A percentile compares a stretch with the other conserved stretches of the same genome.
Conservation (phyloP, 2,329 filamentous ascomycete species). For the Aureobasidium sp. region DNA sequence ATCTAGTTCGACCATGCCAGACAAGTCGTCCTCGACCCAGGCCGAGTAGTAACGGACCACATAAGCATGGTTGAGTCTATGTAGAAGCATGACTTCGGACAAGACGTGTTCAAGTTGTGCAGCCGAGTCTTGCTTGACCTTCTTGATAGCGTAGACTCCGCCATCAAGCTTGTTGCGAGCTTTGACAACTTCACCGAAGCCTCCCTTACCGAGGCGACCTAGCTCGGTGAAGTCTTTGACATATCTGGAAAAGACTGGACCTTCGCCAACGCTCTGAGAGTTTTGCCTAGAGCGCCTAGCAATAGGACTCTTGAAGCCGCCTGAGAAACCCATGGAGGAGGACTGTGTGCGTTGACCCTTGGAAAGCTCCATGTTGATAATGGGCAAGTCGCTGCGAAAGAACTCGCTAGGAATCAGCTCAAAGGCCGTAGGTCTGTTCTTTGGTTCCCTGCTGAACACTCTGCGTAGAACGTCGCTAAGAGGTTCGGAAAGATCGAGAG, state of each 20-base stretch:
- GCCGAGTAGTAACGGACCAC: conserved; percentile 90
- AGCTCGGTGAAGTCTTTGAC: conserved; percentile 85
- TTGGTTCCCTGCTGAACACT: conserved; percentile 78
- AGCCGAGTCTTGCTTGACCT: conserved; percentile 76
- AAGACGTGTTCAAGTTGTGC: conserved; percentile 67
- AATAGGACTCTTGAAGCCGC: conserved; percentile 21
- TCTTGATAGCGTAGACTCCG: conserved; percentile 93
- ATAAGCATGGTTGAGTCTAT: conserved; percentile 84
- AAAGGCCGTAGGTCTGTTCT: conserved; percentile 79
- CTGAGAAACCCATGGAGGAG: conserved; percentile 17
- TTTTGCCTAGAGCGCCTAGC: conserved; percentile 27
- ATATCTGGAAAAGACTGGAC: conserved; percentile 57
- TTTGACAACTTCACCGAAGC: conserved; percentile 94
- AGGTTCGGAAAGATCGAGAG: conserved; percentile 63
- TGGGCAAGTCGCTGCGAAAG: conserved; percentile 43
- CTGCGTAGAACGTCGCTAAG: conserved; percentile 73
- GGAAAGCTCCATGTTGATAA: conserved; percentile 25
- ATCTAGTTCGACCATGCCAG: conserved; percentile 15
- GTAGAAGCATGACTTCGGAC: conserved; percentile 80
- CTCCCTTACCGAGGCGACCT: conserved; percentile 81
- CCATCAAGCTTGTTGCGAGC: conserved; percentile 90
- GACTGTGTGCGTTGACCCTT: conserved; percentile 13
- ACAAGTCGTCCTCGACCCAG: conserved; percentile 71
- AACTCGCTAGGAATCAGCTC: conserved; percentile 56
- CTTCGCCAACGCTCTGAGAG: conserved; percentile 25